Evolutionary conservation across 805 yeast species (phyloP).

Genomic region (Kregervanrija pseudodelftensis): DNA sequence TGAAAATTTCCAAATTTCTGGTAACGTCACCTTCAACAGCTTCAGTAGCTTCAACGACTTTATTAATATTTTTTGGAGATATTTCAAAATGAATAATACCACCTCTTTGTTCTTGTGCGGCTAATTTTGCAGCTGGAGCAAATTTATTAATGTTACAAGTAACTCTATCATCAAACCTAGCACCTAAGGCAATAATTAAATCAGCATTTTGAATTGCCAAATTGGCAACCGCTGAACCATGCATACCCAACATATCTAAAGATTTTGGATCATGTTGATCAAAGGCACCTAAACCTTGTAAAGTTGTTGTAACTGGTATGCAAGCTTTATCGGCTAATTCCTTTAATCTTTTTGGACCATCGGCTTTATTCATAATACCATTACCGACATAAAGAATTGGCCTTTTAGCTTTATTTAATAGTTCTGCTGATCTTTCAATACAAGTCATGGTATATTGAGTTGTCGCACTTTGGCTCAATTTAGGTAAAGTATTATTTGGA

Average conservation of each 20-base stretch:
- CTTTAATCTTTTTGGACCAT: constrained; percentile 72
- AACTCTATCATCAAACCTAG: constrained; percentile 98
- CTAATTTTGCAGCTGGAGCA: constrained; percentile 89
- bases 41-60: constrained; percentile 93
- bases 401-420: constrained; percentile 75
- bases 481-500: constrained; percentile 65
- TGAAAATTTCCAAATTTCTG: constrained; percentile 59
- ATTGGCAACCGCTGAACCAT: constrained; percentile 94
- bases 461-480: constrained; percentile 61
- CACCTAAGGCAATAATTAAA: constrained; percentile 88
- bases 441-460: constrained; percentile 71
- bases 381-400: constrained; percentile 91
- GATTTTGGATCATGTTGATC: constrained; percentile 90
- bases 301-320: constrained; percentile 93
- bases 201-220: constrained; percentile 91
- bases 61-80: constrained; percentile 93
- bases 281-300: constrained; percentile 90
- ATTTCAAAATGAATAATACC: constrained; percentile 97
- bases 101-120: constrained; percentile 83
- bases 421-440: constrained; percentile 66
- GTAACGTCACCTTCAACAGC: constrained; percentile 97
- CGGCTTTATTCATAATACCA: constrained; percentile 73
- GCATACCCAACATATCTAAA: constrained; percentile 97
- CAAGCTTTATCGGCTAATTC: constrained; percentile 85
- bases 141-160: constrained; percentile 79